Evolutionary conservation across 1,284 basidiomycete species (phyloP).

Genomic region (Xerocomus cyaneibrunnescens): DNA sequence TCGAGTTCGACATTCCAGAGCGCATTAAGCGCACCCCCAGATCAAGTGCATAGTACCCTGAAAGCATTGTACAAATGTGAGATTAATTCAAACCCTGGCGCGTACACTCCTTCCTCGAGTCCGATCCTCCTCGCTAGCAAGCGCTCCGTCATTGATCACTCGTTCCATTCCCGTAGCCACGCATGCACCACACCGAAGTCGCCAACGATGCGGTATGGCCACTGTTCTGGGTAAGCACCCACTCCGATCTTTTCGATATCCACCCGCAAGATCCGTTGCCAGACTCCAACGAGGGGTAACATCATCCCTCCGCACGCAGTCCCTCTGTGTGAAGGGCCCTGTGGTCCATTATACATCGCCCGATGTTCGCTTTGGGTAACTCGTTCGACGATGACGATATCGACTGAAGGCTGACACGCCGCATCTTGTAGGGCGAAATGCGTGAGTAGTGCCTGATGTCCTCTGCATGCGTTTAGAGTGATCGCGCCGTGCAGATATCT

Average conservation of each 20-base stretch:
- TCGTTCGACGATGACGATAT: not conserved
- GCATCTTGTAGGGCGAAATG: constrained; percentile 18
- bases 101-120: not conserved
- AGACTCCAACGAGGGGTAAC: constrained; percentile 24
- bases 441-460: constrained; percentile 11
- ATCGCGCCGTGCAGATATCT: constrained; percentile 17
- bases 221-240: constrained; percentile 21
- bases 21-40: not conserved
- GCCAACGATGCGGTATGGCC: constrained; percentile 8
- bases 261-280: not conserved
- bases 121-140: not conserved
- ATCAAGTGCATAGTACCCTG: not conserved
- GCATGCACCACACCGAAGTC: constrained; percentile 9
- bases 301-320: constrained; percentile 25
- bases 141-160: not conserved
- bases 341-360: constrained; percentile 22
- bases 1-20: not conserved
- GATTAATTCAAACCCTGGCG: not conserved
- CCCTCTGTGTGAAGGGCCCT: constrained; percentile 8
- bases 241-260: too few species aligned
- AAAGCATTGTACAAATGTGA: constrained; percentile 6
- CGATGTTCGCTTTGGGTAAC: constrained; percentile 17
- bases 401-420: constrained; percentile 7
- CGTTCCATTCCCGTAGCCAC: not conserved
- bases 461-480: not conserved